Evolutionary conservation across 2,329 filamentous ascomycete species (phyloP).

Genomic region (Fusarium subtropicale): DNA sequence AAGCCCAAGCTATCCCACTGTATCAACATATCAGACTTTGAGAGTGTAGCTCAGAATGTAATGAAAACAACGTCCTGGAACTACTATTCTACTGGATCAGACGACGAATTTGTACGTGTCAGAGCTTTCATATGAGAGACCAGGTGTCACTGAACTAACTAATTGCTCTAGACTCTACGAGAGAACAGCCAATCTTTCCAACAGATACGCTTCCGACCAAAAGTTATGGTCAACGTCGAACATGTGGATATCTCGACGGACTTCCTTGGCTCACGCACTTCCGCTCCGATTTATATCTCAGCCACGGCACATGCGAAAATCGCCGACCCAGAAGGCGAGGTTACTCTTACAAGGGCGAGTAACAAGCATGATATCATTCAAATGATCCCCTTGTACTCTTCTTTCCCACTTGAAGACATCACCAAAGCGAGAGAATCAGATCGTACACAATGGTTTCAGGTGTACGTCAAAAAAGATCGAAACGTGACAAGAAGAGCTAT

Average conservation of each 20-base stretch:
- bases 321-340: slow-evolving; percentile 19
- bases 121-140: no score
- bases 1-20: slow-evolving; percentile 23
- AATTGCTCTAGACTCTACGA: slow-evolving; percentile 1
- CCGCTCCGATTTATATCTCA: slow-evolving; percentile 22
- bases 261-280: slow-evolving; percentile 2
- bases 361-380: slow-evolving; percentile 19
- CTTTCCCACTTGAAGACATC: not conserved
- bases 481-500: slow-evolving; percentile 7
- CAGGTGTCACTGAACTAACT: no score
- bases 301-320: slow-evolving; percentile 28
- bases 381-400: slow-evolving; percentile 33
- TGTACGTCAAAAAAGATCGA: slow-evolving; percentile 29
- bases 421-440: not conserved
- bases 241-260: slow-evolving; percentile 19
- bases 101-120: slow-evolving; percentile 27
- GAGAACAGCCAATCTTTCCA: slow-evolving; percentile 17
- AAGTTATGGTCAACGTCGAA: slow-evolving; percentile 26
- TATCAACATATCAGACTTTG: slow-evolving; percentile 19
- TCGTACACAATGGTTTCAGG: slow-evolving; percentile 23
- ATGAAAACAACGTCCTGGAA: slow-evolving; percentile 27
- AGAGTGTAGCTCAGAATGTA: not conserved
- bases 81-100: slow-evolving; percentile 28
- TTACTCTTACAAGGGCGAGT: slow-evolving; percentile 13
- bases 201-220: slow-evolving; percentile 13